Percentiles rank a stretch among this genome's conserved stretches.
These are phyloP conservation scores for Clarireedia monteithiana DNA, from an alignment of 2,329 filamentous ascomycete species.

Conservation along the genomic window DNA sequence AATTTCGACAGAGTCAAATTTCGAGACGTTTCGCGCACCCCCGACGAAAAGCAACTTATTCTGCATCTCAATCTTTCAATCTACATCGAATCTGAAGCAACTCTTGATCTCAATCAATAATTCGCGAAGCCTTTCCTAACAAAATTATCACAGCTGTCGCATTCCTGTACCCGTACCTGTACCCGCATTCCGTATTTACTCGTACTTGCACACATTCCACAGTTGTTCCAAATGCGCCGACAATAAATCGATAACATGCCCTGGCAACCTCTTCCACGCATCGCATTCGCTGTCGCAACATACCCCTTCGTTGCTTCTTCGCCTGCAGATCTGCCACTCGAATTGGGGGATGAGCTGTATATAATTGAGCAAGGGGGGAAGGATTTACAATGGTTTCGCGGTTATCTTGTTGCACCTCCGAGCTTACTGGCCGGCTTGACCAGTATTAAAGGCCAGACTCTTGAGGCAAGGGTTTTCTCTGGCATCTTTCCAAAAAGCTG, in stretches of 20 bases:
- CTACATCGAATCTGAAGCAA: too few species aligned
- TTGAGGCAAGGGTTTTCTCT: slow-evolving; percentile 95
- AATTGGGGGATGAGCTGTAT: slow-evolving; percentile 97
- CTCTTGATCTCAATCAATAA: too few species aligned
- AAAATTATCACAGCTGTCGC: background rate
- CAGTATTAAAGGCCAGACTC: slow-evolving; percentile 81
- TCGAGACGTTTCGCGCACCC: too few species aligned
- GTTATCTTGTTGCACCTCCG: slow-evolving; percentile 90
- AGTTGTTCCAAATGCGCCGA: slow-evolving; percentile 7
- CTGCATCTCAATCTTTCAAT: too few species aligned
- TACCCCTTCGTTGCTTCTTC: slow-evolving; percentile 86
- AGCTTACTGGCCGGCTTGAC: slow-evolving; percentile 88
- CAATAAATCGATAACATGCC: slow-evolving; percentile 52
- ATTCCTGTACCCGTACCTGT: background rate
- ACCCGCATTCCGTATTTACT: background rate
- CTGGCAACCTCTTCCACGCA: slow-evolving; percentile 93
- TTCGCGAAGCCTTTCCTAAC: too few species aligned
- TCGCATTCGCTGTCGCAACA: slow-evolving; percentile 95
- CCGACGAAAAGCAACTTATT: too few species aligned
- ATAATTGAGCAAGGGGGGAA: slow-evolving; percentile 90
- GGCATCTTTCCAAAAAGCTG: slow-evolving; percentile 94
- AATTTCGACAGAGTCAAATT: too few species aligned
- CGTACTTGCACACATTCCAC: background rate
- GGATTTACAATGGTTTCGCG: slow-evolving; percentile 86
- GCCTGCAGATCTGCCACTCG: slow-evolving; percentile 86